Conservation (phyloP, 345 rosid species). For the Citrus reticulata region DNA sequence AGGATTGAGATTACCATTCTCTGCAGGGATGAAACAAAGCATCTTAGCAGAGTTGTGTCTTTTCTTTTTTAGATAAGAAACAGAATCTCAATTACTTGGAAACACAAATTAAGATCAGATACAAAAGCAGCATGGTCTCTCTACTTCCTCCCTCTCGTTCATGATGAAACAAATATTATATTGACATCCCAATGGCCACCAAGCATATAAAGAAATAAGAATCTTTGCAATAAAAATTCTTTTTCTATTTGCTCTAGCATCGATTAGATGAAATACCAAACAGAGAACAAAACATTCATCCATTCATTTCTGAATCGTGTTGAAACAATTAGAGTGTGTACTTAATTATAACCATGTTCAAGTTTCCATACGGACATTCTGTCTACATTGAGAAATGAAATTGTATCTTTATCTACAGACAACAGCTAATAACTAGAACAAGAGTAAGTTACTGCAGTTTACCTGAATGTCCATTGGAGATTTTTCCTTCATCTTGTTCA, state of each 20-base stretch:
- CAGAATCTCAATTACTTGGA: background rate
- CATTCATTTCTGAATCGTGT: background rate
- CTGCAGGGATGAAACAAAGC: constrained; percentile 26
- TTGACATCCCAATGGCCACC: background rate
- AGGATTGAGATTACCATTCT: constrained; percentile 34
- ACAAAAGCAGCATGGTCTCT: background rate
- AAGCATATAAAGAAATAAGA: background rate
- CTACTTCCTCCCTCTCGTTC: background rate
- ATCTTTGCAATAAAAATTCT: background rate
- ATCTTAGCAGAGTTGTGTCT: background rate
- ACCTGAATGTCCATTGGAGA: constrained; percentile 51
- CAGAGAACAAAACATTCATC: no score
- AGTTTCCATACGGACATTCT: background rate
- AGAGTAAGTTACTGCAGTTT: constrained; percentile 1
- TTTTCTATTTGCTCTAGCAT: background rate
- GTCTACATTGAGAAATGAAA: background rate
- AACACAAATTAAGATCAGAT: background rate
- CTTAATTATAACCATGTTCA: background rate
- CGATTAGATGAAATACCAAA: background rate
- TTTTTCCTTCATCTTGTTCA: constrained; percentile 20
- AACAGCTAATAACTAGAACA: background rate
- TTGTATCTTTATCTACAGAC: background rate
- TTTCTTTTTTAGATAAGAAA: background rate
- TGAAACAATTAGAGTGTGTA: no score
- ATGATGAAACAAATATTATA: background rate